These are phyloP conservation scores for Ustilago trichophora DNA, from an alignment of 1,284 basidiomycete genomes.

Conservation along the genomic window DNA sequence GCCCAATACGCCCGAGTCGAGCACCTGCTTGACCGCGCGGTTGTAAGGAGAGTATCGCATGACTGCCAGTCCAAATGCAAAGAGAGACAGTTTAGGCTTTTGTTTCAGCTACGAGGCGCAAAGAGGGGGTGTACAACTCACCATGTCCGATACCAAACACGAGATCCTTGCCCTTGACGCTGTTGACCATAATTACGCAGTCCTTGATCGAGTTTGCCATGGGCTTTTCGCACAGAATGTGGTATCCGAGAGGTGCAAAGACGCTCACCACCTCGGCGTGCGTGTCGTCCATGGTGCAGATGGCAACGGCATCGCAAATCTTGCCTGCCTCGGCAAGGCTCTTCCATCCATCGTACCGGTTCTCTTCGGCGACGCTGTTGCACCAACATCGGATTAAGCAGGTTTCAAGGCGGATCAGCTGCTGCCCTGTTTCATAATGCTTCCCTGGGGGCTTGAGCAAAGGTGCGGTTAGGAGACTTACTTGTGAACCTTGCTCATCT, in stretches of 20 bases:
- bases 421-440: no score
- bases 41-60: constrained; percentile 42
- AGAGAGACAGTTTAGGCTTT: no score
- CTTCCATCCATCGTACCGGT: constrained; percentile 38
- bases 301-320: constrained; percentile 35
- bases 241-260: constrained; percentile 34
- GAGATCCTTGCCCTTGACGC: constrained; percentile 17
- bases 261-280: constrained; percentile 35
- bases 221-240: constrained; percentile 41
- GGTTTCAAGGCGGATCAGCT: no score
- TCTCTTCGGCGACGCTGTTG: constrained; percentile 13
- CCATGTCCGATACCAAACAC: constrained; percentile 35
- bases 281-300: constrained; percentile 42
- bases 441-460: no score
- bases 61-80: no score
- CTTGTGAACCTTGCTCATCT: constrained; percentile 39
- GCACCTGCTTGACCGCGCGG: constrained; percentile 28
- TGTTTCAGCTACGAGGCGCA: no score
- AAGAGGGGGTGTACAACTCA: background rate
- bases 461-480: constrained; percentile 3
- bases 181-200: constrained; percentile 33
- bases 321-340: constrained; percentile 28
- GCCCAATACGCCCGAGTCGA: constrained; percentile 33
- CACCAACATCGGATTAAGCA: background rate
- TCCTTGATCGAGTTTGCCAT: constrained; percentile 44